These are phyloP conservation scores for Saccharomyces mikatae DNA, from an alignment of 805 yeast genomes.

Conservation along the genomic window DNA sequence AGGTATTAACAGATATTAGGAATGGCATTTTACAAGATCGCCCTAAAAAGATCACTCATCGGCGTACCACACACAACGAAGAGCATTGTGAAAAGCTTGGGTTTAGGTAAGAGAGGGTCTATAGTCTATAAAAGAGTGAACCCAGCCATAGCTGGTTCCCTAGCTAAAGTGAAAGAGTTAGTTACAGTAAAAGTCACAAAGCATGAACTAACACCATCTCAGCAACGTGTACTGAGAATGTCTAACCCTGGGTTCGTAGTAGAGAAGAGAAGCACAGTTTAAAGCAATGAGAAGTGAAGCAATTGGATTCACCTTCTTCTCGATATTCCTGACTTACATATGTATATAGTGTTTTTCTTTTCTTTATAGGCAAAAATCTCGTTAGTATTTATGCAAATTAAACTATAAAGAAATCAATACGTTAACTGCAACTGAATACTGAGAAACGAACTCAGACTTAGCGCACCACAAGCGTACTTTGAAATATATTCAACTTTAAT, in stretches of 20 bases:
- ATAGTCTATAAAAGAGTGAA: constrained; percentile 64
- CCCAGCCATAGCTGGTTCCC: constrained; percentile 78
- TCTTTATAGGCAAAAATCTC: neutral
- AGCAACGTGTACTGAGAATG: constrained; percentile 50
- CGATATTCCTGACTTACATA: neutral
- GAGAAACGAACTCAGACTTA: no score
- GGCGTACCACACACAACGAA: constrained; percentile 69
- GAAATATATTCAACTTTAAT: no score
- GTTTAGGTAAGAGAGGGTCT: constrained; percentile 66
- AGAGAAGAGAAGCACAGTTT: constrained; percentile 27
- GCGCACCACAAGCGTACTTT: no score
- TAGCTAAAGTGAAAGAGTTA: constrained; percentile 75
- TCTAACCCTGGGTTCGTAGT: constrained; percentile 58
- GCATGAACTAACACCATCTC: constrained; percentile 39
- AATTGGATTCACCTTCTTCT: constrained; percentile 9
- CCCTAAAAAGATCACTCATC: constrained; percentile 74
- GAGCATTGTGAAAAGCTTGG: constrained; percentile 61
- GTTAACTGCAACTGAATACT: constrained; percentile 1
- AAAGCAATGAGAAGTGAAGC: neutral
- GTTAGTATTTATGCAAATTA: neutral
- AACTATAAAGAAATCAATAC: neutral
- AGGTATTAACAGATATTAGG: neutral
- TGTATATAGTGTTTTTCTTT: neutral
- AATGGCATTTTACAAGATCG: constrained; percentile 52
- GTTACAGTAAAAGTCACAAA: constrained; percentile 73